Evolutionary conservation across 2,329 filamentous ascomycete genomes (phyloP), one percentile per base, ranked within the genome.

Genomic region (Sporothrix mexicana): DNA sequence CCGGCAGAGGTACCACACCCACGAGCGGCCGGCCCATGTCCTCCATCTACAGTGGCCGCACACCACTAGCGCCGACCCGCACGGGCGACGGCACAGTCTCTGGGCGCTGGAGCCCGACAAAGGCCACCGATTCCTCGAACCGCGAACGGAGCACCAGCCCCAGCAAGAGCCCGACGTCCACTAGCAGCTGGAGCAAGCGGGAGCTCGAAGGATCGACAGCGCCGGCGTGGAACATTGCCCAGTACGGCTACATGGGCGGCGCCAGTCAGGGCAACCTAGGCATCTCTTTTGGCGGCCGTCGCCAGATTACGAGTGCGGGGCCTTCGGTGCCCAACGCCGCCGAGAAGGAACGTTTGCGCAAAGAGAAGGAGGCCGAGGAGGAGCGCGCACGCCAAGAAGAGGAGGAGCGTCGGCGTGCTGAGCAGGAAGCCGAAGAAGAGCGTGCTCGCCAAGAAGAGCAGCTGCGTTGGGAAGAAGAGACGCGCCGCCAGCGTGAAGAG

Each of bases 231-330:
- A 99, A 98, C 80, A 98, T 98, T 77, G 92, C 95, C 73, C 96
- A 99, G 80, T 99, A 99, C 80, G 95, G 96, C 8, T 99, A 98
- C 82, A 96, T 98, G 92, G 96, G 96, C 73, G 96, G 96, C 67
- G 96, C 96, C 36, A 98, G 93, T 78, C 96, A 99, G 81, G 95
- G 94, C 2, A 98, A 97, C 78, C 90, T 98, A 74, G 96, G 96
- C 20, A 94, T 99, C 77, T 90, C 93, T 12, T 98, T 98, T 81
- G 96, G 96, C 72, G 93, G 91, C 20, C 89, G 95, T 77, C 90
- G 96, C 74, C 96, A 99, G 83, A 98, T 99, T 79, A 98, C 95
- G 9, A 94, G 88, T 77, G 89, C 93, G 15, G 87, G 89, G 45
- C 96, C 96, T 5, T 81, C 88, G 62, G 93, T 98, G 10, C 94